Conservation (phyloP, 169 alveolate genomes). For the Theileria annulata region DNA sequence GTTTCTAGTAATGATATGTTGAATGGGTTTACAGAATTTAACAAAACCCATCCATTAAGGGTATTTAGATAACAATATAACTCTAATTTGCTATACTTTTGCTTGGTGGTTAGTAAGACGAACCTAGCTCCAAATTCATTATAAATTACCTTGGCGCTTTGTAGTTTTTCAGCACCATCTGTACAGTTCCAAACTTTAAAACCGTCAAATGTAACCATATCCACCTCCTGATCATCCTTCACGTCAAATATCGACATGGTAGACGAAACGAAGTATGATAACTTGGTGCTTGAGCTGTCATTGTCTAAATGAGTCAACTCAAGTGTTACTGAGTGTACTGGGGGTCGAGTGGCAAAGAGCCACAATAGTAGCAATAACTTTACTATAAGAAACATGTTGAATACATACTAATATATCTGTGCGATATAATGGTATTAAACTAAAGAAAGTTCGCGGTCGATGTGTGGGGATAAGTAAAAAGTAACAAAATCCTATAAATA, state of each 20-base stretch:
- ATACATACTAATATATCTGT: background rate
- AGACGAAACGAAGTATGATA: background rate
- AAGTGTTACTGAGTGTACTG: background rate
- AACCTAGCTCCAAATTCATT: background rate
- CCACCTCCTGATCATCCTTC: background rate
- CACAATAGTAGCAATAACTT: background rate
- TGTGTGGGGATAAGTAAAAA: background rate
- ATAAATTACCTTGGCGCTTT: background rate
- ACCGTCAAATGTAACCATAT: background rate
- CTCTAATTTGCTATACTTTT: background rate
- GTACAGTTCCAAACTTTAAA: background rate
- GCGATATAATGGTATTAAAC: background rate
- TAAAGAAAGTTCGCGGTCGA: background rate
- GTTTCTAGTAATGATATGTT: background rate
- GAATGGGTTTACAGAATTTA: background rate
- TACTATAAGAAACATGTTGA: background rate
- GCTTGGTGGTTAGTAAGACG: background rate
- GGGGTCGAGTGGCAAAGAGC: background rate
- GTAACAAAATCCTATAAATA: background rate
- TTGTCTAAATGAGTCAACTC: background rate
- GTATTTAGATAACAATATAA: background rate
- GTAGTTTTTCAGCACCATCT: background rate
- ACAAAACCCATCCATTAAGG: constrained; percentile 1
- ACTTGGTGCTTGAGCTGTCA: background rate
- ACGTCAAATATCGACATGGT: constrained; percentile 1